These are phyloP conservation scores for Forsythia suspensa DNA, from an alignment of 257 asterid genomes.

Conservation along the genomic window DNA sequence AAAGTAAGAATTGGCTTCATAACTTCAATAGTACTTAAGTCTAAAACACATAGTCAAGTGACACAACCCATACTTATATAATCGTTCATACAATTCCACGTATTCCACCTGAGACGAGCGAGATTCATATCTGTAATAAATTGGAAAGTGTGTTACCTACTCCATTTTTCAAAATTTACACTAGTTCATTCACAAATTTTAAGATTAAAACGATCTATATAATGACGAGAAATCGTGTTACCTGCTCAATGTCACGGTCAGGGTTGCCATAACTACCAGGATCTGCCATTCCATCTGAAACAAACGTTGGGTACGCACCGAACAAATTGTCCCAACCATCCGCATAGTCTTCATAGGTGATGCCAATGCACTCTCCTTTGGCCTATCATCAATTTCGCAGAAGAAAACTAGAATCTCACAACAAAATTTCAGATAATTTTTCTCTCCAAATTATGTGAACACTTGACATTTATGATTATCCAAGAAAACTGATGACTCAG, in stretches of 20 bases:
- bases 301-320: slow-evolving; percentile 57
- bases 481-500: slow-evolving; percentile 25
- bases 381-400: slow-evolving; percentile 58
- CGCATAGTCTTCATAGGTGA: slow-evolving; percentile 64
- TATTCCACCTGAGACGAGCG: background rate
- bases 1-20: background rate
- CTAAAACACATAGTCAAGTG: background rate
- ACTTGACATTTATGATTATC: slow-evolving; percentile 13
- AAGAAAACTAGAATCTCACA: slow-evolving; percentile 8
- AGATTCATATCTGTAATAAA: background rate
- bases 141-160: background rate
- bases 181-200: background rate
- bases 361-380: slow-evolving; percentile 42
- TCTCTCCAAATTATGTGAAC: background rate
- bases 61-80: background rate
- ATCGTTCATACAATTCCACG: background rate
- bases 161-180: background rate
- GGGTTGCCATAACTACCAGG: slow-evolving; percentile 74
- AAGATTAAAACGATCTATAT: background rate
- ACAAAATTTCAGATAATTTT: background rate
- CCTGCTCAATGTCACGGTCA: slow-evolving; percentile 88
- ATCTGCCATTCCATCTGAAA: slow-evolving; percentile 99
- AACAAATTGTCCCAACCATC: slow-evolving; percentile 47
- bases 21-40: background rate
- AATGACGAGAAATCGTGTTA: background rate